Conservation (phyloP, 192 early-diverging fungal genomes). For the Geranomyces michiganensis region DNA sequence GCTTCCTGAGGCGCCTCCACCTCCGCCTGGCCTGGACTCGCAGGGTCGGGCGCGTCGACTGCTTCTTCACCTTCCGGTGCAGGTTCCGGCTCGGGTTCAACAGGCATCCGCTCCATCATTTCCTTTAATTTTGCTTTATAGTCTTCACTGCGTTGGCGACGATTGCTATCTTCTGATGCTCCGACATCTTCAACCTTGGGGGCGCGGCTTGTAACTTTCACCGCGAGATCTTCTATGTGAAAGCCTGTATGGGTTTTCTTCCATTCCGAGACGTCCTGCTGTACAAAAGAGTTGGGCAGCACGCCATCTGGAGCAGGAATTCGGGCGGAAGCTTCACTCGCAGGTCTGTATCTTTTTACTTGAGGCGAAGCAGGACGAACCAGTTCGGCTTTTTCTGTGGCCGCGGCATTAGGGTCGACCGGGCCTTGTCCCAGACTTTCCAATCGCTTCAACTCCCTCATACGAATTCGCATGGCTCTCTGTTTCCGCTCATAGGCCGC, state of each 20-base stretch:
- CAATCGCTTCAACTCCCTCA: background rate
- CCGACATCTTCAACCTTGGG: slow-evolving; percentile 18
- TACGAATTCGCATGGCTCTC: background rate
- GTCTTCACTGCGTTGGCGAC: slow-evolving; percentile 41
- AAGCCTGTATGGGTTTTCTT: slow-evolving; percentile 27
- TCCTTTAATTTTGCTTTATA: slow-evolving; percentile 54
- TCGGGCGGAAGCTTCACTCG: background rate
- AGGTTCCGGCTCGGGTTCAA: slow-evolving; percentile 31
- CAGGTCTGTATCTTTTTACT: background rate
- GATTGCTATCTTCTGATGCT: slow-evolving; percentile 20
- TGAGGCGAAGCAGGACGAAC: background rate
- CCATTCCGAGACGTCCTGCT: slow-evolving; percentile 40
- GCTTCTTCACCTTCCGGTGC: slow-evolving; percentile 10
- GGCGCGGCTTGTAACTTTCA: background rate
- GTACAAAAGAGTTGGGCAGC: slow-evolving; percentile 50
- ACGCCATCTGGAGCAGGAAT: slow-evolving; percentile 51
- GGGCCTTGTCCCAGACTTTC: too few species aligned
- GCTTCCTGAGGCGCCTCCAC: slow-evolving; percentile 7
- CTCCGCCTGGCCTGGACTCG: slow-evolving; percentile 29
- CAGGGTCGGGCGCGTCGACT: background rate
- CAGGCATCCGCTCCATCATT: slow-evolving; percentile 39
- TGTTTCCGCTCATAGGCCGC: background rate
- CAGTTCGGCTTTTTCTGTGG: background rate
- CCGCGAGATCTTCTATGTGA: slow-evolving; percentile 11
- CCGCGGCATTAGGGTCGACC: too few species aligned